phyloP scores from a whole-genome alignment of 208 protist genomes.

The Leishmania turanica region DNA sequence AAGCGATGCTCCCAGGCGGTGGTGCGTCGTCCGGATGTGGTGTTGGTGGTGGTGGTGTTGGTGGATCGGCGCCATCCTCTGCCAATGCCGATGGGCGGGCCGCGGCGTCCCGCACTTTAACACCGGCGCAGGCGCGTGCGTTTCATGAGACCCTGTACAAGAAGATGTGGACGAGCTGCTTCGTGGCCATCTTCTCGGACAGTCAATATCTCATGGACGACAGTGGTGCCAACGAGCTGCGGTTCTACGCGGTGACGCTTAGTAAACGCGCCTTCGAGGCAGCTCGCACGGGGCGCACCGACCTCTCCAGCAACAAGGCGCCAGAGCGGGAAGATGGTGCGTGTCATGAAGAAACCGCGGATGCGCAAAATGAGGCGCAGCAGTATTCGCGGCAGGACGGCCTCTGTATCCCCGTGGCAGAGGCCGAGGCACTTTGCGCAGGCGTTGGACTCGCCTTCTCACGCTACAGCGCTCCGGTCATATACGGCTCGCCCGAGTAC shows the following conservation, averaged over 20 bases:
- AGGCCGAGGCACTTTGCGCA: conserved; percentile 20
- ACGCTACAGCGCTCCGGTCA: conserved; percentile 12
- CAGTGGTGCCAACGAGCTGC: conserved; percentile 25
- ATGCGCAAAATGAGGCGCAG: not conserved
- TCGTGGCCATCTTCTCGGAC: conserved; percentile 53
- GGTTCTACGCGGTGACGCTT: conserved; percentile 57
- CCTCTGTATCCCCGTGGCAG: conserved; percentile 32
- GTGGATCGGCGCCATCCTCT: not conserved
- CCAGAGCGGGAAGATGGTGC: not conserved
- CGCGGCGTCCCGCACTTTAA: not conserved
- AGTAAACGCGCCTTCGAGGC: conserved; percentile 14
- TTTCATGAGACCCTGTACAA: conserved; percentile 37
- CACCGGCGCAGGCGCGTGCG: conserved; percentile 3
- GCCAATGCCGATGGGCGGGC: not conserved
- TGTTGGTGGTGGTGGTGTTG: not conserved
- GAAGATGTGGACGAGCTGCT: conserved; percentile 47
- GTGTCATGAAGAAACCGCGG: not conserved
- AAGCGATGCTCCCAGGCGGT: conserved; percentile 15
- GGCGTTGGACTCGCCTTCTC: conserved; percentile 39
- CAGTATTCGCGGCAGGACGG: conserved; percentile 20
- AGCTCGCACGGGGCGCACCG: not conserved
- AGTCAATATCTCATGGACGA: conserved; percentile 58
- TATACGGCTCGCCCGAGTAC: conserved; percentile 31
- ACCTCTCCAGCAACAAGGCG: not conserved
- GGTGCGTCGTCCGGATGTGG: not conserved